Conservation (phyloP, 768 basidiomycete species). For the Tylopilus sp. region DNA sequence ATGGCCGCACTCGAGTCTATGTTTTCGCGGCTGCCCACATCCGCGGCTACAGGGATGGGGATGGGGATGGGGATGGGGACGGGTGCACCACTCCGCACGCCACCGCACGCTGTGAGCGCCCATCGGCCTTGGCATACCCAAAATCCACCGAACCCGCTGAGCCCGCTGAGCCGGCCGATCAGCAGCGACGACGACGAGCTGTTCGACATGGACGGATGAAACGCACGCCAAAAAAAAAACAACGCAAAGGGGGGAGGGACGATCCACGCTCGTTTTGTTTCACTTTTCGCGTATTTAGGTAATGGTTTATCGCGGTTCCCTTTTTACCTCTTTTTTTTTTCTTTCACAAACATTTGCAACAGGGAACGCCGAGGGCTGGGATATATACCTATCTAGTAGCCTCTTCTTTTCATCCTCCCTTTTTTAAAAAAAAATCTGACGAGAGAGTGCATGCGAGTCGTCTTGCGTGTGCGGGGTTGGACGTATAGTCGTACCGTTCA, state of each 20-base stretch:
- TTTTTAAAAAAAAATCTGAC: too few species aligned
- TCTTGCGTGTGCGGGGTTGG: constrained; percentile 2
- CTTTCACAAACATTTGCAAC: constrained; percentile 8
- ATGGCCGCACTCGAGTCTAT: constrained; percentile 44
- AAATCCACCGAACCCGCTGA: constrained; percentile 46
- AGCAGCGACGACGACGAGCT: constrained; percentile 63
- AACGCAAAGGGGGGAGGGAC: constrained; percentile 11
- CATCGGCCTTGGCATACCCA: constrained; percentile 35
- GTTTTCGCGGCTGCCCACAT: constrained; percentile 44
- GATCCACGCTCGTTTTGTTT: background rate
- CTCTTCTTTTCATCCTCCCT: constrained; percentile 2
- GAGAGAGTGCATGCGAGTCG: too few species aligned
- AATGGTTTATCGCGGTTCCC: too few species aligned
- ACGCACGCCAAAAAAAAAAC: background rate
- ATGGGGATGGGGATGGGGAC: background rate
- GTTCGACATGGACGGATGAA: constrained; percentile 63
- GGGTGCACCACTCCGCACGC: constrained; percentile 24
- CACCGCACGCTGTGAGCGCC: constrained; percentile 20
- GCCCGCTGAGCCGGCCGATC: constrained; percentile 62
- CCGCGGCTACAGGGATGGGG: constrained; percentile 7
- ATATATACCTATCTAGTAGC: constrained; percentile 30
- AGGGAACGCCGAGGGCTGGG: constrained; percentile 27
- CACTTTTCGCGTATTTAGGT: constrained; percentile 28
- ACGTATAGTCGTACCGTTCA: constrained; percentile 29
- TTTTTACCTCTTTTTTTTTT: constrained; percentile 5